Evolutionary conservation across 768 basidiomycete species (phyloP).

Genomic region (Suillus paluster): DNA sequence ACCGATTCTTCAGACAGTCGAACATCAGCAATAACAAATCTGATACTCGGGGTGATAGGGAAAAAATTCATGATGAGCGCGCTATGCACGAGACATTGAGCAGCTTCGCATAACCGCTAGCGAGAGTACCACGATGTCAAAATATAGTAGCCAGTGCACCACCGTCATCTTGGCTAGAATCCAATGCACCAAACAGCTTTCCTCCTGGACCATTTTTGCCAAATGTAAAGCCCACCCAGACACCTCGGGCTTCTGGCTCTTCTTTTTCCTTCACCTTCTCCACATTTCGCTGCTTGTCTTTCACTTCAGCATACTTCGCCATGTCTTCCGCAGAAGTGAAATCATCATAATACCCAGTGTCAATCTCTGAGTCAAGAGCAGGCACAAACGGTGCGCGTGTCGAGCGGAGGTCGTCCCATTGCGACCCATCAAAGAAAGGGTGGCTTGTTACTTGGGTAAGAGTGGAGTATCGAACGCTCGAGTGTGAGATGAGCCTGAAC

Average conservation of each 20-base stretch:
- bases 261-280: slow-evolving; percentile 91
- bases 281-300: slow-evolving; percentile 95
- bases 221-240: slow-evolving; percentile 93
- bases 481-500: slow-evolving; percentile 82
- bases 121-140: slow-evolving; percentile 27
- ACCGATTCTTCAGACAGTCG: no score
- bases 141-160: slow-evolving; percentile 66
- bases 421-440: slow-evolving; percentile 78
- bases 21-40: no score
- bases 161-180: slow-evolving; percentile 46
- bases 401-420: slow-evolving; percentile 81
- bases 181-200: slow-evolving; percentile 27
- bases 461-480: slow-evolving; percentile 77
- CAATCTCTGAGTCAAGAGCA: slow-evolving; percentile 90
- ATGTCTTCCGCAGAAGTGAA: slow-evolving; percentile 90
- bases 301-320: slow-evolving; percentile 98
- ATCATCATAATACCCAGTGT: slow-evolving; percentile 95
- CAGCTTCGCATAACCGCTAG: no score
- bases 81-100: no score
- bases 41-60: no score
- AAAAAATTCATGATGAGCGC: no score
- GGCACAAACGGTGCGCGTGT: slow-evolving; percentile 91
- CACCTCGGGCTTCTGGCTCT: slow-evolving; percentile 68
- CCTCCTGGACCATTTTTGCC: slow-evolving; percentile 81
- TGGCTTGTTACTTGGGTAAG: slow-evolving; percentile 74